phyloP scores from a whole-genome alignment of 1,139 yeast genomes.

The Debaryomyces sp. region DNA sequence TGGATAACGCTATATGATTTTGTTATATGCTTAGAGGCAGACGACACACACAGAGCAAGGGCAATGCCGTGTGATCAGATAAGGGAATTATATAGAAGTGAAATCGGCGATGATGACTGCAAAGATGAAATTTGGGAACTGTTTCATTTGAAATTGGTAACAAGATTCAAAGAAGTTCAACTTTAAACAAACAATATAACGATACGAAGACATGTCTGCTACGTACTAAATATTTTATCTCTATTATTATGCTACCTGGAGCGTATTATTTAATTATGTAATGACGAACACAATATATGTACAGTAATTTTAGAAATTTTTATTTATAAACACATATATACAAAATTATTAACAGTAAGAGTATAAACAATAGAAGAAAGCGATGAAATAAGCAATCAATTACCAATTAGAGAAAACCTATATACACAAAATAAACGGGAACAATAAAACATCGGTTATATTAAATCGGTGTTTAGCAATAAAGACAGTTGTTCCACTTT shows the following conservation, averaged over 20 bases:
- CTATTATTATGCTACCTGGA: background rate
- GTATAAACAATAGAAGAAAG: constrained; percentile 3
- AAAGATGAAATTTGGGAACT: constrained; percentile 14
- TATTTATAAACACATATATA: constrained; percentile 7
- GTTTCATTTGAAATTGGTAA: constrained; percentile 10
- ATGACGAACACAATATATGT: background rate
- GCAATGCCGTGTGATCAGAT: constrained; percentile 19
- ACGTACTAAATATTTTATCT: background rate
- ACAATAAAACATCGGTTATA: background rate
- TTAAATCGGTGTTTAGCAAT: background rate
- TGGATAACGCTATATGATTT: constrained; percentile 34
- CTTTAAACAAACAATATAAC: background rate
- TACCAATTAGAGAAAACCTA: background rate
- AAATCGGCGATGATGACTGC: background rate
- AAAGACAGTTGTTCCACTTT: background rate
- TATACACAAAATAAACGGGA: background rate
- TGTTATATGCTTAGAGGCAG: constrained; percentile 18
- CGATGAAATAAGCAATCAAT: background rate
- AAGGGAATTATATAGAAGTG: constrained; percentile 22
- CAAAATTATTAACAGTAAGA: constrained; percentile 6
- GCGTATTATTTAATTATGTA: background rate
- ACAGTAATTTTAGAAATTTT: background rate
- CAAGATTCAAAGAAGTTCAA: constrained; percentile 7
- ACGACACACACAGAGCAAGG: constrained; percentile 19
- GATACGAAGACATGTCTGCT: background rate